A percentile compares a stretch with the other conserved stretches of the same genome.
Evolutionary conservation across 164 flowering plant genomes (phyloP).

Genomic region (Berberis vulgaris): DNA sequence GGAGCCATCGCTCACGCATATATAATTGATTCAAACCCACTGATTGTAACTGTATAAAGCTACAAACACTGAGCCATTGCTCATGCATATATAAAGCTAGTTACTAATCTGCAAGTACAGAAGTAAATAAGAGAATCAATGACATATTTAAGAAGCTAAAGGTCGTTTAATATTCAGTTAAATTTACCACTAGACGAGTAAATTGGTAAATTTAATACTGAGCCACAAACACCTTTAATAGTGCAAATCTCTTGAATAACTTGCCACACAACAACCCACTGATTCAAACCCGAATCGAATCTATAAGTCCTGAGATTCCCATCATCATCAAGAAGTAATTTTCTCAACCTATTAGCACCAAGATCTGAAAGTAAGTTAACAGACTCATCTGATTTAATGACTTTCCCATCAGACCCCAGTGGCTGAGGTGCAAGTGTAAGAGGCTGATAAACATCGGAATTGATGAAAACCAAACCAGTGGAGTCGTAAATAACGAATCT

Average conservation of each 20-base stretch:
- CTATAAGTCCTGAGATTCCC: slow-evolving; percentile 29
- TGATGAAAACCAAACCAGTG: slow-evolving; percentile 24
- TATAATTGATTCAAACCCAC: slow-evolving; percentile 22
- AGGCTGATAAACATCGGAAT: too few species aligned
- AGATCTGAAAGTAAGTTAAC: slow-evolving; percentile 28
- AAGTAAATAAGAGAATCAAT: slow-evolving; percentile 9
- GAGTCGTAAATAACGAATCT: slow-evolving; percentile 7
- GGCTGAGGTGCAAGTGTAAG: not conserved
- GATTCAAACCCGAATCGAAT: slow-evolving; percentile 10
- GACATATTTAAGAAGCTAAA: slow-evolving; percentile 12
- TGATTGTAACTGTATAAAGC: slow-evolving; percentile 3
- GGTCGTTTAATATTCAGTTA: not conserved
- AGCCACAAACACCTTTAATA: slow-evolving; percentile 49
- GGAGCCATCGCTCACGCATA: slow-evolving; percentile 25
- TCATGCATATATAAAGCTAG: too few species aligned
- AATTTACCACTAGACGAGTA: too few species aligned
- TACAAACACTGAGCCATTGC: too few species aligned
- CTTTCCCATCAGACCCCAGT: slow-evolving; percentile 24
- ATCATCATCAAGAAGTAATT: too few species aligned
- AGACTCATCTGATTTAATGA: slow-evolving; percentile 11
- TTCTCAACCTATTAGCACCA: not conserved
- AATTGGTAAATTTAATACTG: not conserved
- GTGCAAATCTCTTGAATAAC: slow-evolving; percentile 37
- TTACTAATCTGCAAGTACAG: slow-evolving; percentile 13
- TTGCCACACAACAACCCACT: slow-evolving; percentile 48